phyloP scores from a whole-genome alignment of 176 grass and related monocot species.

The Phoenix roebelenii region DNA sequence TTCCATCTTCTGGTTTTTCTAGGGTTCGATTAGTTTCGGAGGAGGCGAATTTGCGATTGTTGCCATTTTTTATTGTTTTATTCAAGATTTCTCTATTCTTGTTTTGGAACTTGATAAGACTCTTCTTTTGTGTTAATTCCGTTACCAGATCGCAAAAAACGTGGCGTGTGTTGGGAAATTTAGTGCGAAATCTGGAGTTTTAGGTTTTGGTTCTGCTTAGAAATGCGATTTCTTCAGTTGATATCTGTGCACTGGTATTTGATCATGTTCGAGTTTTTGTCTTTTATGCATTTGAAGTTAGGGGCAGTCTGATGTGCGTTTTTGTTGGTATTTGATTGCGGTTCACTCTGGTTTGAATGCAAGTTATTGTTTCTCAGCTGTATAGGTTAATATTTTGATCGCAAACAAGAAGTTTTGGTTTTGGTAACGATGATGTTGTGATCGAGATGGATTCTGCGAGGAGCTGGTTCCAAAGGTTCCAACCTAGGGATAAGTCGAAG shows the following conservation, averaged over 20 bases:
- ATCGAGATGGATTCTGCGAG: constrained; percentile 47
- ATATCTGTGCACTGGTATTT: too few relatives aligned
- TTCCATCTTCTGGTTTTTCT: not conserved
- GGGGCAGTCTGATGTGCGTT: too few relatives aligned
- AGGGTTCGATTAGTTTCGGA: not conserved
- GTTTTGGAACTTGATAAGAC: not conserved
- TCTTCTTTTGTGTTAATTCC: too few relatives aligned
- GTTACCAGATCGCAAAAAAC: too few relatives aligned
- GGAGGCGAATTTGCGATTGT: not conserved
- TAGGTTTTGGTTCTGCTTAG: too few relatives aligned
- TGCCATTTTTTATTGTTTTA: not conserved
- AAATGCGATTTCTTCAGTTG: too few relatives aligned
- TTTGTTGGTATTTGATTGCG: too few relatives aligned
- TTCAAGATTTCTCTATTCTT: not conserved
- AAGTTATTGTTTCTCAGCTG: not conserved
- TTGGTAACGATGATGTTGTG: not conserved
- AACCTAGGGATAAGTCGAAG: constrained; percentile 42
- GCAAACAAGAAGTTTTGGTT: not conserved
- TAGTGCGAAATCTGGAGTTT: too few relatives aligned
- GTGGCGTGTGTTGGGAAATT: too few relatives aligned
- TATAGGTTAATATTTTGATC: not conserved
- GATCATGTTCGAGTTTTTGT: too few relatives aligned
- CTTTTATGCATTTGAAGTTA: too few relatives aligned
- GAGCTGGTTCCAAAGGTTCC: constrained; percentile 64
- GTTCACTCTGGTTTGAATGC: not conserved